Evolutionary conservation across 306 rosid species (phyloP).

Genomic region (Boehmeria nivea): DNA sequence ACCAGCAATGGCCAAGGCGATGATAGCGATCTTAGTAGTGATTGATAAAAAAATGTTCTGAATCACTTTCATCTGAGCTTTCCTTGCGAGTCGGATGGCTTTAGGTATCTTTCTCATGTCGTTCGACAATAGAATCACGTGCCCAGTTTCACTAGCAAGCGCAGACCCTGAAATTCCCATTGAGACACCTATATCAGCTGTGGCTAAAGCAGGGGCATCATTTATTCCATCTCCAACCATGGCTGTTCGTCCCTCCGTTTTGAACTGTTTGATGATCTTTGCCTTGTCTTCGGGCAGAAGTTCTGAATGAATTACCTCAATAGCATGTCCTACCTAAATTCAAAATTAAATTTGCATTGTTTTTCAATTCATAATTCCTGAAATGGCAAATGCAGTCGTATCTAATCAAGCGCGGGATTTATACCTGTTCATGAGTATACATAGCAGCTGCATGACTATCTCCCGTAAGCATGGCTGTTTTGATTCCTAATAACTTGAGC

Average conservation of each 20-base stretch:
- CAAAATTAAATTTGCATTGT: conserved; percentile 20
- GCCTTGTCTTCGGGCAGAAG: conserved; percentile 89
- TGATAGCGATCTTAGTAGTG: conserved; percentile 48
- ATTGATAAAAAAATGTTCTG: conserved; percentile 62
- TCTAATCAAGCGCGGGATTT: too few relatives aligned
- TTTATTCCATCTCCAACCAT: conserved; percentile 95
- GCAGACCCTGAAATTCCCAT: conserved; percentile 99
- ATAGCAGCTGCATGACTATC: conserved; percentile 68
- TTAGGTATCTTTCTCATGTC: conserved; percentile 79
- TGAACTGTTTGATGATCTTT: conserved; percentile 54
- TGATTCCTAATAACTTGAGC: conserved; percentile 64
- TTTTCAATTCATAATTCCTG: not conserved
- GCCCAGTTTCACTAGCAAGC: conserved; percentile 78
- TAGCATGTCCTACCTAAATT: conserved; percentile 49
- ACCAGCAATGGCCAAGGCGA: conserved; percentile 77
- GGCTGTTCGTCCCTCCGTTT: conserved; percentile 63
- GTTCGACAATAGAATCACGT: conserved; percentile 78
- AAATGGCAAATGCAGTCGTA: not conserved
- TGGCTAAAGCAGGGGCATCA: conserved; percentile 89
- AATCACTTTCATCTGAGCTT: conserved; percentile 49
- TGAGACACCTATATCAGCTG: conserved; percentile 87
- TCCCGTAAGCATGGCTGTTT: conserved; percentile 87
- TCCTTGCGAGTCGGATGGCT: conserved; percentile 68
- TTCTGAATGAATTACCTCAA: conserved; percentile 69
- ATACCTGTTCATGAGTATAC: conserved; percentile 77